Percentiles rank a stretch among this genome's conserved stretches.
phyloP scores from a whole-genome alignment of 164 flowering plant species.

The Tetracentron sinense region DNA sequence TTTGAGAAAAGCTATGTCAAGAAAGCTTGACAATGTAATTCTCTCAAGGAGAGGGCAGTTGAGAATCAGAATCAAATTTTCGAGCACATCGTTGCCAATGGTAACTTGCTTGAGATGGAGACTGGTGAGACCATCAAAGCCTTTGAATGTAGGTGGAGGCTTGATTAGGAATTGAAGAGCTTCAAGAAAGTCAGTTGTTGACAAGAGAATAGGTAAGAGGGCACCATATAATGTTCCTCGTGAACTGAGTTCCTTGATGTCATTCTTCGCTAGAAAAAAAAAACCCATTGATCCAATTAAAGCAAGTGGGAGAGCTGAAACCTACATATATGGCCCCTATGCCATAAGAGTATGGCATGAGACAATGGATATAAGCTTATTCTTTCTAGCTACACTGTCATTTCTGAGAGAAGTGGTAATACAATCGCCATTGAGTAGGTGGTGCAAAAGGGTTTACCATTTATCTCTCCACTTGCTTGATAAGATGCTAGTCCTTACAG shows the following conservation, averaged over 20 bases:
- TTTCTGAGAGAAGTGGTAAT: constrained; percentile 3
- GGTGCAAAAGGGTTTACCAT: constrained; percentile 51
- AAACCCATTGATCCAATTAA: constrained; percentile 75
- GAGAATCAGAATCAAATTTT: constrained; percentile 9
- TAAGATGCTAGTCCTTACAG: constrained; percentile 57
- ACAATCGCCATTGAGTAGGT: constrained; percentile 48
- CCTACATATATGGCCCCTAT: constrained; percentile 64
- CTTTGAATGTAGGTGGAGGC: constrained; percentile 51
- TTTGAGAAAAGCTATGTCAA: not conserved
- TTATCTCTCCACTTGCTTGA: constrained; percentile 65
- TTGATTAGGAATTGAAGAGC: constrained; percentile 50
- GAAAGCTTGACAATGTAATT: constrained; percentile 8
- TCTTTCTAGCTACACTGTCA: constrained; percentile 25
- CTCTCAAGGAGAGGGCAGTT: constrained; percentile 16
- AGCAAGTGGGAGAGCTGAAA: constrained; percentile 39
- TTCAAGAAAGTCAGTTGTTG: constrained; percentile 44
- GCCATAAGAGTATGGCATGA: constrained; percentile 50
- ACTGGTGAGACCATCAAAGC: constrained; percentile 42
- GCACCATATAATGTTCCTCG: constrained; percentile 49
- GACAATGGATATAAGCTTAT: constrained; percentile 33
- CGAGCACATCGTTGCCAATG: constrained; percentile 36
- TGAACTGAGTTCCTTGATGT: constrained; percentile 48
- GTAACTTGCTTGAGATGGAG: constrained; percentile 52
- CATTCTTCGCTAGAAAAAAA: constrained; percentile 51
- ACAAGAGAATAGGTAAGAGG: constrained; percentile 54